Conservation (phyloP, 2,329 filamentous ascomycete genomes). For the Sclerotinia minor region DNA sequence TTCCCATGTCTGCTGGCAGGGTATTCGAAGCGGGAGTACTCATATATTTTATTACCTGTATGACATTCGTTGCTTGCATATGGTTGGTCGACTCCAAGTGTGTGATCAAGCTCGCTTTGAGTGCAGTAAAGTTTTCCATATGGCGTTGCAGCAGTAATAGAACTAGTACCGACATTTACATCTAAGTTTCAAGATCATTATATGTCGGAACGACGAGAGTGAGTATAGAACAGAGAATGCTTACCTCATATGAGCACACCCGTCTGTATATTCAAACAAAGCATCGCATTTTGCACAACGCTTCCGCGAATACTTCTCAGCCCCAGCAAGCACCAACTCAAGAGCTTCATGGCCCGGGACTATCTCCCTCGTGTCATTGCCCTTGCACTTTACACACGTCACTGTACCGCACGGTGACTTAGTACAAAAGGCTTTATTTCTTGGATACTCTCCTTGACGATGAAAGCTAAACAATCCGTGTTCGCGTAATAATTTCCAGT, state of each 20-base stretch:
- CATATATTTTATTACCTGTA: background rate
- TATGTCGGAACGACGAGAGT: background rate
- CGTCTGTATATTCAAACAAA: background rate
- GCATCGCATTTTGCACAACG: background rate
- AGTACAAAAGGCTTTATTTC: background rate
- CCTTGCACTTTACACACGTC: slow-evolving; percentile 9
- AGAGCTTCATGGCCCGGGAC: slow-evolving; percentile 3
- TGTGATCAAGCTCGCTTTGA: background rate
- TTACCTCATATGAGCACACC: background rate
- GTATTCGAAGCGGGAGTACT: background rate
- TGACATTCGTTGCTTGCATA: background rate
- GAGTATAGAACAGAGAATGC: background rate
- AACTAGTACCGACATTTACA: background rate
- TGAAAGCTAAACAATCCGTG: background rate
- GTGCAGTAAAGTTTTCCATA: background rate
- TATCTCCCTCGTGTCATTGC: slow-evolving; percentile 1
- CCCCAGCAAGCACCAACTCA: background rate
- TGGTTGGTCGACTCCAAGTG: background rate
- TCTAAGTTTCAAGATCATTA: background rate
- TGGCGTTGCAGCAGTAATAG: background rate
- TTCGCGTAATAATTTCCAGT: background rate
- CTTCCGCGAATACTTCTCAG: background rate
- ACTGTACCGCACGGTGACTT: background rate
- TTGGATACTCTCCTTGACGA: background rate
- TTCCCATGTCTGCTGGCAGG: background rate